Evolutionary conservation across 805 yeast genomes (phyloP).

Genomic region (Barnettozyma vustinii): DNA sequence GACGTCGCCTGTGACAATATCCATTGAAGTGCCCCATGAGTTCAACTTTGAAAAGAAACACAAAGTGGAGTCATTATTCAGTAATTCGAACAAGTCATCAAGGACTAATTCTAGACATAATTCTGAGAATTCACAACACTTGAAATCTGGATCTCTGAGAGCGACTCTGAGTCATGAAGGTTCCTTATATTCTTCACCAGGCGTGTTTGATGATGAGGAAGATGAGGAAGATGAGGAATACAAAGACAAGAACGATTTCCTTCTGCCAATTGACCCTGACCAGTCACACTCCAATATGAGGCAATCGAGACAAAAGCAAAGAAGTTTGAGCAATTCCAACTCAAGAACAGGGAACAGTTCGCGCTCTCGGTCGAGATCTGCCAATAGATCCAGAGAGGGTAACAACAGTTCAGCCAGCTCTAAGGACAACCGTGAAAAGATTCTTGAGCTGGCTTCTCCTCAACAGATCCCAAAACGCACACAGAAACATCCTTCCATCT

Average conservation of each 20-base stretch:
- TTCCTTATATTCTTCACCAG: background rate
- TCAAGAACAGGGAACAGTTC: background rate
- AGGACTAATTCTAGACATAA: conserved; percentile 24
- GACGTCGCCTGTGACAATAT: conserved; percentile 22
- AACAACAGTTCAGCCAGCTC: conserved; percentile 3
- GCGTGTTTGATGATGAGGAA: conserved; percentile 9
- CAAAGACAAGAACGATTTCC: background rate
- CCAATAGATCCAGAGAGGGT: conserved; percentile 15
- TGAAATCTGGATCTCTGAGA: conserved; percentile 17
- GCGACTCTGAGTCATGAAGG: background rate
- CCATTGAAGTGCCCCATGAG: conserved; percentile 31
- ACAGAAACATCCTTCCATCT: conserved; percentile 69
- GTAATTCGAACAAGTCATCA: conserved; percentile 33
- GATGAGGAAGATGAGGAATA: conserved; percentile 1
- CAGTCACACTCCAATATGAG: conserved; percentile 17
- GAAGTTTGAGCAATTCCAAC: conserved; percentile 19
- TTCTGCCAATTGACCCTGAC: conserved; percentile 8
- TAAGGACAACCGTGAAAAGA: conserved; percentile 39
- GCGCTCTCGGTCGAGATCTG: background rate
- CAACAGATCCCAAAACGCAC: conserved; percentile 46
- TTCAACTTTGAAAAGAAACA: conserved; percentile 39
- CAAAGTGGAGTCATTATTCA: conserved; percentile 41
- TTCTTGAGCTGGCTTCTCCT: conserved; percentile 62
- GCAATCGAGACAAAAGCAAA: conserved; percentile 29
- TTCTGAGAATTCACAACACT: conserved; percentile 25